These are phyloP conservation scores for Sporobolomyces roseus DNA, from an alignment of 768 basidiomycete species.

Conservation along the genomic window DNA sequence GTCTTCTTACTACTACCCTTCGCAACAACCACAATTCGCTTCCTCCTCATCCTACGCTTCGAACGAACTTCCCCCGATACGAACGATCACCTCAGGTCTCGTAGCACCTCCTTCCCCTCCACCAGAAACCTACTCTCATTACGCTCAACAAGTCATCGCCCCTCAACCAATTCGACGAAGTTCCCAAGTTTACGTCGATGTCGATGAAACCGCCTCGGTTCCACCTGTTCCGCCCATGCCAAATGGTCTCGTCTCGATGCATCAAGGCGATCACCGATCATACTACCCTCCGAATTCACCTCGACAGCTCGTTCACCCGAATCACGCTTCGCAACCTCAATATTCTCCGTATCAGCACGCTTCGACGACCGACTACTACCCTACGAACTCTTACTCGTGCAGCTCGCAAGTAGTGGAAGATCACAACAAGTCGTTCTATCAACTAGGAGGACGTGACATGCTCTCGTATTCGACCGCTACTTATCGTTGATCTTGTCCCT, in stretches of 20 bases:
- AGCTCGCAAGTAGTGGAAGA: neutral
- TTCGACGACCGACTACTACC: too few relatives aligned
- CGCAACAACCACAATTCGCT: neutral
- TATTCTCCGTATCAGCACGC: too few relatives aligned
- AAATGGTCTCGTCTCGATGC: conserved; percentile 15
- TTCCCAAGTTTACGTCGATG: conserved; percentile 4
- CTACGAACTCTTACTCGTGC: conserved; percentile 1
- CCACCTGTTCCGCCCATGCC: neutral
- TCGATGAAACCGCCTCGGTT: neutral
- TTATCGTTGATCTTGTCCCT: neutral
- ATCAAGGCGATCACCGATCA: conserved; percentile 9
- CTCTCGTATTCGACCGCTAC: neutral
- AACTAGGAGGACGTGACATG: neutral
- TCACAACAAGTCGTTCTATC: neutral
- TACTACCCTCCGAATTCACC: conserved; percentile 9
- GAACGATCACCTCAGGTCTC: conserved; percentile 20
- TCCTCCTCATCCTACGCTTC: neutral
- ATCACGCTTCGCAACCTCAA: neutral
- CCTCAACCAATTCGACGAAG: neutral
- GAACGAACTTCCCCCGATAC: conserved; percentile 12
- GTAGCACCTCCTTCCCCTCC: conserved; percentile 16
- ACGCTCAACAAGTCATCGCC: neutral
- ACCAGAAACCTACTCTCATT: neutral
- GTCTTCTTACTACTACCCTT: neutral
- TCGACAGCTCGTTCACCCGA: neutral